Evolutionary conservation across 495 filamentous ascomycete genomes (phyloP), one percentile per base, ranked within the genome.

Genomic region (Podospora australis): DNA sequence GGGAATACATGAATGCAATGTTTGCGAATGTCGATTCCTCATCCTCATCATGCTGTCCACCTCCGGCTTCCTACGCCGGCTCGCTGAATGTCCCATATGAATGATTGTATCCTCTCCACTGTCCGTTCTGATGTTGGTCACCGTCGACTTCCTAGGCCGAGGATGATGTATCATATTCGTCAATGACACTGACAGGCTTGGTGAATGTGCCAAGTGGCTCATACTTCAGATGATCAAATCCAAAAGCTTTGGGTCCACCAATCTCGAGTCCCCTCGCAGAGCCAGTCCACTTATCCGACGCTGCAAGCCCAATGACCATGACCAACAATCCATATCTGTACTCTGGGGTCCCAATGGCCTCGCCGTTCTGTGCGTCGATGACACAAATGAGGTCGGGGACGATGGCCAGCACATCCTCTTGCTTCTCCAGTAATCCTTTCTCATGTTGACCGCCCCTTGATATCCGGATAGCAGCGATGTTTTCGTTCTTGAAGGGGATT

Each of bases 401-500:
- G 2, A 76, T 70, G 0, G 79, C 78, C 8, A 84, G 40, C 1
- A 78, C 63, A 39, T 71, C 68, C 35, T 74, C 69, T 24, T 67
- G 67, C 39, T 51, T 60, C 44, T 70, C 64, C 2, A 51, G 23
- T 19, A 54, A 53, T 0, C 26, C 25, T 1, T 41, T 13, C 3
- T 41, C 41, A 14, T 17, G 28, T 13, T 16, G 19, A 4, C 17
- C 22, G 7, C 36, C 41, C 14, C 35, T 35, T 6, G 59, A 39
- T 39, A 68, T 51, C 65, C 66, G 48, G 36, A 70, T 70, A 4
- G 75, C 79, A 13, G 73, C 68, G 14, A 82, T 78, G 54, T 82
- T 84, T 55, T 84, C 80, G 57, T 82, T 82, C 64, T 81, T 81
- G 63, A 83, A 82, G 1, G 79, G 78, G 29, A 83, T 76, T 40